Base-by-base conservation (phyloP, 2,329 filamentous ascomycete genomes). In the Pyrenochaeta sp. region DNA sequence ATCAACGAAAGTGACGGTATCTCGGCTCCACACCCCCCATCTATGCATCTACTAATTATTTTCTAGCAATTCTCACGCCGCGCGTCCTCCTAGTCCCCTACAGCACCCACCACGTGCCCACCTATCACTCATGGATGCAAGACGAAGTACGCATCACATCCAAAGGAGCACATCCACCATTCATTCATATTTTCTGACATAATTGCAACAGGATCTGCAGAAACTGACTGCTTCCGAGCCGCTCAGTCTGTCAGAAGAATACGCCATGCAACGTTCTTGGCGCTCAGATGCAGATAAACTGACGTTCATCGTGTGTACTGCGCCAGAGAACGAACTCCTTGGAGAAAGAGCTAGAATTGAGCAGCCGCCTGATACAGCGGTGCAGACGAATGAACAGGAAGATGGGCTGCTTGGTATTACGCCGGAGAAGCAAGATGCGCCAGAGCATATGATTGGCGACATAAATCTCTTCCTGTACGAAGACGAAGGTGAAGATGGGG, bases 111-210 rank as follows among this genome's bases (percentile, higher is more conserved):
- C 94, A 97, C 81, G 94, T 98, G 25, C 84, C 84, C 15, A 88
- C 84, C 37, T 97, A 97, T 75, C 92, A 97, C 74, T 81, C 84
- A 71, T 98, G 94, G 94, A 97, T 98, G 93, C 85, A 93, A 81
- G 89, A 95, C 70, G 84, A 89, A 50, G 90, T 84, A 76, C 37
- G 66, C 15, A 32, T 40, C 19, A 19, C 19, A 19, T 19, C 19
- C 19, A 19, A 19, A 19, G 19, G 19, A 19, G 1, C 19, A 19
- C 19, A 19, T 19, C 19, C 19, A 19, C 19, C 19, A 19, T 19
- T 19, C 19, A 19, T 28, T 30, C 28, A 36, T 13, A 36, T 12
- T 3, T 10, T 3, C 13, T 10, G 6, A 12, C 9, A 36, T 36
- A 19, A 19, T 5, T 3, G n/a, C 13, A 47, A 32, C 48, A 67